Base-by-base conservation (phyloP, 1,284 basidiomycete species). In the Trichosporon inkin region DNA sequence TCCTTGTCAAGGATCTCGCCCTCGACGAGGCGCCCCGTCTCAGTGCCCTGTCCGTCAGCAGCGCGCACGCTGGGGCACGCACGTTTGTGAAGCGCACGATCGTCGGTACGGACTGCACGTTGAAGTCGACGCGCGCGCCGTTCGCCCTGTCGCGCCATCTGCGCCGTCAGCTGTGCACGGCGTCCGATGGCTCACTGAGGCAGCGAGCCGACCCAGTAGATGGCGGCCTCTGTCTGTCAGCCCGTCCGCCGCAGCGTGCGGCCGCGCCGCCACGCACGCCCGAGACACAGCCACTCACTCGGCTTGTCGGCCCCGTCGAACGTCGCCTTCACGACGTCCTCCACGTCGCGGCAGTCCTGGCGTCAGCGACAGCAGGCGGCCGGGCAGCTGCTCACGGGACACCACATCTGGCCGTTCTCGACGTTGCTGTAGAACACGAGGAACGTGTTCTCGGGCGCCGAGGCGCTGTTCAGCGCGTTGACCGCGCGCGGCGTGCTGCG, bases 301-400 rank as follows among this genome's bases (percentile, higher is more conserved):
- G 87, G 87, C 19, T 81, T 82, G 57, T 83, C 80, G 19, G 77
- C 71, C 13, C 78, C 68, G 16, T 77, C 78, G 65, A 91, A 91
- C 0, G 82, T 81, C 6, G 82, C 71, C 61, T 83, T 79, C 28
- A 92, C 81, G 28, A 83, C 65, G 1, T 76, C 69, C 62, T 92
- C 88, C 28, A 92, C 86, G 35, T 73, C 81, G 20, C 80, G 77
- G 72, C 89, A 92, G 71, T 92, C 89, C 89, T 92, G 67, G 11
- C 1, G n/a, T 56, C 20, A 56, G 44, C 44, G 28, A 61, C 5
- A 34, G 28, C 35, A 5, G 13, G 24, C 17, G 11, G 24, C 58
- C 52, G n/a, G 41, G 56, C 16, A 28, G 32, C 38, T 5, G 68
- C 77, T 59, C 57, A 79, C 79, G n/a, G 77, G 76, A 65, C 79